Percentiles rank a stretch among this genome's conserved stretches.
phyloP scores from a whole-genome alignment of 148 eudicot species.

The Chenopodium berlandieri region DNA sequence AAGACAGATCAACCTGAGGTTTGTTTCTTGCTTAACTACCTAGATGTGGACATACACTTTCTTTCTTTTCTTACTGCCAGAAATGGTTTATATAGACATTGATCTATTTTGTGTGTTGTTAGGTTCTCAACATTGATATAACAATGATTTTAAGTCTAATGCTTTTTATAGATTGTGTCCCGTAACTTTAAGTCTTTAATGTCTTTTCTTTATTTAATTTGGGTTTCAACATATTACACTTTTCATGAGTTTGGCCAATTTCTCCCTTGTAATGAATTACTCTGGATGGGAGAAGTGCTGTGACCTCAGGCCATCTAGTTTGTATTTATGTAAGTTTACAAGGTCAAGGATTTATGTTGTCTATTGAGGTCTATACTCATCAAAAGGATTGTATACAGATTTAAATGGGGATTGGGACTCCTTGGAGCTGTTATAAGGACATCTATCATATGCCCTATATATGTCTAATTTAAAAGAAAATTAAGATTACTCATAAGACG shows the following conservation, averaged over 20 bases:
- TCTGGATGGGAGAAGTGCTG: neutral
- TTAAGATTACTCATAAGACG: neutral
- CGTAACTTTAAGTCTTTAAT: too few species aligned
- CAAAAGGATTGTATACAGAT: neutral
- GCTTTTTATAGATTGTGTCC: neutral
- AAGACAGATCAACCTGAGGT: constrained; percentile 94
- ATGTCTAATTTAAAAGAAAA: too few species aligned
- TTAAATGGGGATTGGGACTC: neutral
- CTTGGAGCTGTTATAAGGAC: neutral
- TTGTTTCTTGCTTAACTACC: constrained; percentile 15
- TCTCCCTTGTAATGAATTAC: neutral
- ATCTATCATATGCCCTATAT: neutral
- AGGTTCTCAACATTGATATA: neutral
- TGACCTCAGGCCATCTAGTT: neutral
- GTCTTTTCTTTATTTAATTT: neutral
- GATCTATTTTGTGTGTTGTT: neutral
- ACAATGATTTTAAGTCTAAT: neutral
- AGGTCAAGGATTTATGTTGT: neutral
- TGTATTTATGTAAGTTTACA: neutral
- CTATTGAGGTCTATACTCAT: neutral
- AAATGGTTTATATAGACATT: neutral
- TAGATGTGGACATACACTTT: neutral
- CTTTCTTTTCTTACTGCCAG: neutral
- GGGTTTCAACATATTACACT: neutral
- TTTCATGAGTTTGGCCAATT: neutral